Evolutionary conservation across 2,329 filamentous ascomycete species (phyloP).

Genomic region (Dothideomycetes sp.): DNA sequence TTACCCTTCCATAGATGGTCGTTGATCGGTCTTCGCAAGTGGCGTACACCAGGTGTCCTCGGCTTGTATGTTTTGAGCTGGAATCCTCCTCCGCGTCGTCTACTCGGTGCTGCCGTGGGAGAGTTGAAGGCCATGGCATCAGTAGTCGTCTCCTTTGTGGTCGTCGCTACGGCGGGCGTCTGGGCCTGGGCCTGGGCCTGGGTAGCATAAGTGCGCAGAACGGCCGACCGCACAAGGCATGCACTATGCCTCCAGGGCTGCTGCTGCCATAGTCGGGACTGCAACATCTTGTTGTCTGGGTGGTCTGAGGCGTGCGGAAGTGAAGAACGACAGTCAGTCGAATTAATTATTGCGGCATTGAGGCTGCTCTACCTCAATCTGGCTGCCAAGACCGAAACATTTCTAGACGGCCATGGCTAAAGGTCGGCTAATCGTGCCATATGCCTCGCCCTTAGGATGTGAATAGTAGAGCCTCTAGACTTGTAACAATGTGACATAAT

Average conservation of each 20-base stretch:
- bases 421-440: too few relatives aligned
- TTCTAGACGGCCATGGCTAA: too few relatives aligned
- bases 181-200: constrained; percentile 36
- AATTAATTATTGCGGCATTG: too few relatives aligned
- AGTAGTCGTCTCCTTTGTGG: constrained; percentile 12
- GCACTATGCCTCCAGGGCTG: constrained; percentile 35
- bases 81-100: constrained; percentile 31
- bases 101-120: constrained; percentile 29
- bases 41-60: constrained; percentile 81
- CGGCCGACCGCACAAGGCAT: constrained; percentile 32
- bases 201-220: constrained; percentile 46
- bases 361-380: too few relatives aligned
- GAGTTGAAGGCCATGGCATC: constrained; percentile 34
- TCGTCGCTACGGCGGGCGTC: constrained; percentile 18
- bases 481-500: too few relatives aligned
- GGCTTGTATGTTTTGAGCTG: constrained; percentile 81
- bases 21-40: constrained; percentile 86
- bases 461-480: too few relatives aligned
- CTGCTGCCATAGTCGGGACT: constrained; percentile 48
- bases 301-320: too few relatives aligned
- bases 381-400: too few relatives aligned
- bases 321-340: too few relatives aligned
- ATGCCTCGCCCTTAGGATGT: too few relatives aligned
- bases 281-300: constrained; percentile 56
- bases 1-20: constrained; percentile 95